Evolutionary conservation across 148 eudicot species (phyloP).

Genomic region (Heliamphora exappendiculata): DNA sequence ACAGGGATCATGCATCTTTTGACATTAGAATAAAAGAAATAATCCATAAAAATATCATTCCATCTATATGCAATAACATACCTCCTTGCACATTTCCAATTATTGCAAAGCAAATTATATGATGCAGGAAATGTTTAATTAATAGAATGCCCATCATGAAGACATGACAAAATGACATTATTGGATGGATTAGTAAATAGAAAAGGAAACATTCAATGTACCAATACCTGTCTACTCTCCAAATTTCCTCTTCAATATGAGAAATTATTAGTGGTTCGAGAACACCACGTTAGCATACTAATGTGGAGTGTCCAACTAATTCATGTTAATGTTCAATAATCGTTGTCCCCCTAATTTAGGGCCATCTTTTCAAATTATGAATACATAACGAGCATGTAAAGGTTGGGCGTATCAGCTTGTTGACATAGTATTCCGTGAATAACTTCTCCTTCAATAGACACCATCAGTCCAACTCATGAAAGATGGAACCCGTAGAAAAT

Average conservation of each 20-base stretch:
- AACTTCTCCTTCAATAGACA: neutral
- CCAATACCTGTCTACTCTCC: neutral
- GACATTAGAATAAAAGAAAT: neutral
- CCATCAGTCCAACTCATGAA: neutral
- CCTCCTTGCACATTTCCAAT: neutral
- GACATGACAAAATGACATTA: neutral
- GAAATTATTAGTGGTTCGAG: too few species aligned
- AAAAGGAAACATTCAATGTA: neutral
- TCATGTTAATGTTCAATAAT: too few species aligned
- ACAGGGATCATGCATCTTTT: slow-evolving; percentile 22
- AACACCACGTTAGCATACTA: too few species aligned
- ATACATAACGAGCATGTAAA: too few species aligned
- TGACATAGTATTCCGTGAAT: too few species aligned
- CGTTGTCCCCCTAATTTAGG: too few species aligned
- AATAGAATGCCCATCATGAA: too few species aligned
- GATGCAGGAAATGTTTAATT: neutral
- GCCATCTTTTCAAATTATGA: too few species aligned
- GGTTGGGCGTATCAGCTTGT: too few species aligned
- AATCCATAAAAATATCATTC: neutral
- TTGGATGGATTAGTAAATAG: neutral
- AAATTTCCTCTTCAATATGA: too few species aligned
- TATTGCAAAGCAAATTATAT: neutral
- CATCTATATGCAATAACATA: neutral
- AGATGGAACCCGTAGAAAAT: neutral
- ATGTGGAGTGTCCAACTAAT: too few species aligned